A percentile compares a stretch with the other conserved stretches of the same genome.
Conservation (phyloP, 2,329 filamentous ascomycete species). For the Furcasterigmium sp. region DNA sequence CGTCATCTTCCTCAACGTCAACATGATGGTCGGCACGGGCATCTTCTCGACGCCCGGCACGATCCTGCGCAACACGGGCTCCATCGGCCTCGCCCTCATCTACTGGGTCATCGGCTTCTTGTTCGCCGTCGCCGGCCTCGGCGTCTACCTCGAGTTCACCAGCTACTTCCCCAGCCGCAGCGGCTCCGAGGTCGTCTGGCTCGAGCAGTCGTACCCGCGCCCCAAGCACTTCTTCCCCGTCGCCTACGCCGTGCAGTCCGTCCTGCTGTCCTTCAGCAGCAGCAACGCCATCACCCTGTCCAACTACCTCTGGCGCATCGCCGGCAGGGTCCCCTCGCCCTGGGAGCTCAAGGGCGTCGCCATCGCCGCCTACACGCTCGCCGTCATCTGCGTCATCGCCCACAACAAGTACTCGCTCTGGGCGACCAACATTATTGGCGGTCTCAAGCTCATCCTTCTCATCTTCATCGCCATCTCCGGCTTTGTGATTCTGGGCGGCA, state of each 20-base stretch:
- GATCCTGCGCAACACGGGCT: conserved; percentile 55
- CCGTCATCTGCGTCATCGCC: conserved; percentile 47
- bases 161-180: conserved; percentile 63
- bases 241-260: conserved; percentile 58
- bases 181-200: conserved; percentile 61
- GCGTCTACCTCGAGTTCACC: conserved; percentile 58
- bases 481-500: conserved; percentile 49
- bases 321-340: conserved; percentile 39
- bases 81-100: conserved; percentile 55
- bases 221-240: conserved; percentile 61
- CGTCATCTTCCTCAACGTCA: conserved; percentile 55
- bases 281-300: conserved; percentile 62
- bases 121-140: conserved; percentile 48
- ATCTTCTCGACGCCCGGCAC: conserved; percentile 59
- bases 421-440: conserved; percentile 50
- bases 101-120: conserved; percentile 62
- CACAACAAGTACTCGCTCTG: conserved; percentile 54
- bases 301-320: conserved; percentile 56
- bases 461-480: conserved; percentile 59
- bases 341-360: conserved; percentile 66
- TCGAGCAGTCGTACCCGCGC: conserved; percentile 62
- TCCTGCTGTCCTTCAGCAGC: conserved; percentile 60
- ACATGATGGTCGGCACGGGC: conserved; percentile 59
- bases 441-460: conserved; percentile 52
- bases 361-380: conserved; percentile 56